These are phyloP conservation scores for Lepidium didymum DNA, from an alignment of 345 rosid species.

Conservation along the genomic window DNA sequence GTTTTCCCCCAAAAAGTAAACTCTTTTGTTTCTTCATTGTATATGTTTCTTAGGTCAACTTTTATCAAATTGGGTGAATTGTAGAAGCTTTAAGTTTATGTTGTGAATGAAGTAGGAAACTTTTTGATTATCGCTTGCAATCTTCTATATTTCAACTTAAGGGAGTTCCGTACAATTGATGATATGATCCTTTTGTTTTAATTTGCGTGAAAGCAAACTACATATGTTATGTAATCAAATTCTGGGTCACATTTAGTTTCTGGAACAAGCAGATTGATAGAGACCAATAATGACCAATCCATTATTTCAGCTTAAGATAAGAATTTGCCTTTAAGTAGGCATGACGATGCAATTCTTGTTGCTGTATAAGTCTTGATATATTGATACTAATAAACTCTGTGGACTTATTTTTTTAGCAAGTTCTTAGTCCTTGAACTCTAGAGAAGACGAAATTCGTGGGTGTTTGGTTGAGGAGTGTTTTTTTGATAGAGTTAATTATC, in stretches of 20 bases:
- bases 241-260: not conserved
- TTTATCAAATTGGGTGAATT: not conserved
- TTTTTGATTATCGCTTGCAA: not conserved
- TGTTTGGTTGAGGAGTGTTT: not conserved
- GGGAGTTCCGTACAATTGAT: not conserved
- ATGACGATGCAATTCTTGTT: not conserved
- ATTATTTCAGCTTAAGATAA: not conserved
- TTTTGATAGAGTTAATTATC: not conserved
- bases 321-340: not conserved
- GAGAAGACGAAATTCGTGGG: not conserved
- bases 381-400: not conserved
- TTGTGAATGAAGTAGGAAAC: not conserved
- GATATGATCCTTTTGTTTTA: not conserved
- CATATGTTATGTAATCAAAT: not conserved
- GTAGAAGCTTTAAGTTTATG: slow-evolving; percentile 1
- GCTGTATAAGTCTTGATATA: not conserved
- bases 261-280: not conserved
- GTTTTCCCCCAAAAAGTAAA: slow-evolving; percentile 72
- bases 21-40: not conserved
- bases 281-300: not conserved
- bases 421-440: not conserved
- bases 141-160: not conserved
- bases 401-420: not conserved
- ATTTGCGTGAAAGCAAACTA: slow-evolving; percentile 1
- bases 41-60: not conserved